Conservation (phyloP, 495 filamentous ascomycete genomes). For the Penicillium egyptiacum region DNA sequence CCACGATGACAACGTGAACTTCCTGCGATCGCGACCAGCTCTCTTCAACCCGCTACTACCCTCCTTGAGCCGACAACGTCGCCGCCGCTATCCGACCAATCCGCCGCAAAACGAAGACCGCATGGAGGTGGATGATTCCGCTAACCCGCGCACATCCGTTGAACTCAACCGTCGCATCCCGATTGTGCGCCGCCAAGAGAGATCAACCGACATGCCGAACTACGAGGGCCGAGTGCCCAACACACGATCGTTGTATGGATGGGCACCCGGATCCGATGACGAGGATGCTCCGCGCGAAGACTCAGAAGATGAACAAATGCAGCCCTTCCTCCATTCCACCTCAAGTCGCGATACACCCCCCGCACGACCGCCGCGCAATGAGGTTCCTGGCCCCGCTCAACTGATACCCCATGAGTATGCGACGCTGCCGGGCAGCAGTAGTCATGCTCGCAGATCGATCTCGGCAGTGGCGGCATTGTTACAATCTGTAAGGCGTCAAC, state of each 20-base stretch:
- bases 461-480: slow-evolving; percentile 46
- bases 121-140: slow-evolving; percentile 47
- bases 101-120: slow-evolving; percentile 35
- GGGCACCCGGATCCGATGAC: slow-evolving; percentile 58
- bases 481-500: slow-evolving; percentile 51
- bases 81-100: slow-evolving; percentile 34
- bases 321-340: slow-evolving; percentile 29
- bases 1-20: slow-evolving; percentile 60
- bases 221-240: slow-evolving; percentile 53
- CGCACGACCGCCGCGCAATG: slow-evolving; percentile 32
- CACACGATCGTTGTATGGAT: slow-evolving; percentile 56
- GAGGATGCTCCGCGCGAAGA: slow-evolving; percentile 43
- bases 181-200: slow-evolving; percentile 39
- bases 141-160: slow-evolving; percentile 32
- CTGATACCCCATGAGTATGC: slow-evolving; percentile 19
- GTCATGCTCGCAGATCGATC: slow-evolving; percentile 24
- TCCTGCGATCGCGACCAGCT: slow-evolving; percentile 50
- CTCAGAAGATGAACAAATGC: slow-evolving; percentile 35
- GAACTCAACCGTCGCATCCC: slow-evolving; percentile 48
- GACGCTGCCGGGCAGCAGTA: slow-evolving; percentile 10
- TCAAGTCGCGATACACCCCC: slow-evolving; percentile 31
- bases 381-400: slow-evolving; percentile 18
- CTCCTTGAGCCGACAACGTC: slow-evolving; percentile 38
- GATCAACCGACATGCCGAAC: slow-evolving; percentile 31
- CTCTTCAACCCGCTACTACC: slow-evolving; percentile 36